Conservation (phyloP, 305 asterid species). For the Fraxinus albicans region DNA sequence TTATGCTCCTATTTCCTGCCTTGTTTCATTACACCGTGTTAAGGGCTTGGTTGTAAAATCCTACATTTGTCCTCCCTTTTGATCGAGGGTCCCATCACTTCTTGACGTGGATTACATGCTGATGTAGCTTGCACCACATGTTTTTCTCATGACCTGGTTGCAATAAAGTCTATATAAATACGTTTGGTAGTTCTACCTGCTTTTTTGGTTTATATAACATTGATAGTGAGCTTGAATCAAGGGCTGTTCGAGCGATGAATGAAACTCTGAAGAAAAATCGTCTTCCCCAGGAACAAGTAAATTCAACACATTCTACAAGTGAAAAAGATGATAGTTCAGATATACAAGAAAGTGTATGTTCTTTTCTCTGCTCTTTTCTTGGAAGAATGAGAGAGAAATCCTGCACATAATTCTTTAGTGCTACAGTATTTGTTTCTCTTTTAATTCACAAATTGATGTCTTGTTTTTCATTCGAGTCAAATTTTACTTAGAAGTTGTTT, state of each 20-base stretch:
- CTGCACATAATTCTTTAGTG: constrained; percentile 6
- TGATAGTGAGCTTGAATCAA: constrained; percentile 34
- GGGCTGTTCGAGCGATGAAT: constrained; percentile 89
- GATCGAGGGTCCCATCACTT: constrained; percentile 11
- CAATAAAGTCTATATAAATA: constrained; percentile 10
- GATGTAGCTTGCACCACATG: constrained; percentile 2
- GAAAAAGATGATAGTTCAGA: constrained; percentile 58
- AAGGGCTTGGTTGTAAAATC: neutral
- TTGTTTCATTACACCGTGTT: constrained; percentile 6
- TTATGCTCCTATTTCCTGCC: neutral
- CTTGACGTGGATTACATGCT: constrained; percentile 18
- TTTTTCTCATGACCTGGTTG: constrained; percentile 14
- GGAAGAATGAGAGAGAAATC: constrained; percentile 9
- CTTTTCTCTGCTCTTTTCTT: constrained; percentile 25
- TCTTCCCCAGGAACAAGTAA: constrained; percentile 47
- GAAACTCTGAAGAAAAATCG: constrained; percentile 62
- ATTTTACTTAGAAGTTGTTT: constrained; percentile 10
- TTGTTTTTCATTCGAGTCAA: neutral
- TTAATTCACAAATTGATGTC: neutral
- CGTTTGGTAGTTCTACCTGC: constrained; percentile 19
- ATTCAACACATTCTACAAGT: constrained; percentile 50
- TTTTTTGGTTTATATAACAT: constrained; percentile 15
- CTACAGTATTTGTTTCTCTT: constrained; percentile 12
- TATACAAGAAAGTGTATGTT: constrained; percentile 59
- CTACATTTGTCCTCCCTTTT: neutral